phyloP scores from a whole-genome alignment of 2,329 filamentous ascomycete species.

The Fusarium haematococcum region DNA sequence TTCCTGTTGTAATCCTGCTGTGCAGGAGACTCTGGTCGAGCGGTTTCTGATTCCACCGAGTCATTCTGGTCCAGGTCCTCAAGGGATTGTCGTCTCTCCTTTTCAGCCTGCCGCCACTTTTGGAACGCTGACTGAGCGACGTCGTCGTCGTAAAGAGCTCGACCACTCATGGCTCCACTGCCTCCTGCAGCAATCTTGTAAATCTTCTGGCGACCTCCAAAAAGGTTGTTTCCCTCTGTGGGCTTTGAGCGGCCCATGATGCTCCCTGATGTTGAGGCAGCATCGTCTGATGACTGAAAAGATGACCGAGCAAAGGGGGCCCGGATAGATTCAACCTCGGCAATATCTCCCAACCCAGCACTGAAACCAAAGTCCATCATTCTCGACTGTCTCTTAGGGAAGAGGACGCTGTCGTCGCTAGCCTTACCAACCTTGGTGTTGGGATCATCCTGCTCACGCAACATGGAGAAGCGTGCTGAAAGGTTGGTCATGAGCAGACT shows the following conservation, averaged over 20 bases:
- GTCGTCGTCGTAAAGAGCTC: conserved; percentile 88
- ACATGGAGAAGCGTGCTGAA: conserved; percentile 96
- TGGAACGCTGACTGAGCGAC: conserved; percentile 87
- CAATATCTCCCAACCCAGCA: conserved; percentile 80
- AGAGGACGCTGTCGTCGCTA: conserved; percentile 92
- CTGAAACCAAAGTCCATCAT: conserved; percentile 76
- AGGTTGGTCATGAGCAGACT: conserved; percentile 96
- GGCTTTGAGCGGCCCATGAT: conserved; percentile 89
- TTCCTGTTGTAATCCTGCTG: conserved; percentile 77
- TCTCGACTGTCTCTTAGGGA: conserved; percentile 83
- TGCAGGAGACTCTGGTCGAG: conserved; percentile 57
- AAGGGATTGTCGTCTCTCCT: conserved; percentile 58
- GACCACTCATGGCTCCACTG: conserved; percentile 69
- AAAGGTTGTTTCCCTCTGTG: conserved; percentile 90
- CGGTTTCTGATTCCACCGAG: conserved; percentile 40
- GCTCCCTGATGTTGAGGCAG: conserved; percentile 72
- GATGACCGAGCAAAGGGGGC: conserved; percentile 74
- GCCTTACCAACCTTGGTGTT: conserved; percentile 91
- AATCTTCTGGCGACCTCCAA: conserved; percentile 95
- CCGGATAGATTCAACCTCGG: conserved; percentile 86
- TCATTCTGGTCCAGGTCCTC: conserved; percentile 49
- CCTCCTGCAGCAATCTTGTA: conserved; percentile 80
- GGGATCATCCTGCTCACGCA: conserved; percentile 93
- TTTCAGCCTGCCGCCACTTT: conserved; percentile 73
- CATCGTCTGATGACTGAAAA: conserved; percentile 77